These are phyloP conservation scores for Hanseniaspora lindneri DNA, from an alignment of 805 yeast species.

Conservation along the genomic window DNA sequence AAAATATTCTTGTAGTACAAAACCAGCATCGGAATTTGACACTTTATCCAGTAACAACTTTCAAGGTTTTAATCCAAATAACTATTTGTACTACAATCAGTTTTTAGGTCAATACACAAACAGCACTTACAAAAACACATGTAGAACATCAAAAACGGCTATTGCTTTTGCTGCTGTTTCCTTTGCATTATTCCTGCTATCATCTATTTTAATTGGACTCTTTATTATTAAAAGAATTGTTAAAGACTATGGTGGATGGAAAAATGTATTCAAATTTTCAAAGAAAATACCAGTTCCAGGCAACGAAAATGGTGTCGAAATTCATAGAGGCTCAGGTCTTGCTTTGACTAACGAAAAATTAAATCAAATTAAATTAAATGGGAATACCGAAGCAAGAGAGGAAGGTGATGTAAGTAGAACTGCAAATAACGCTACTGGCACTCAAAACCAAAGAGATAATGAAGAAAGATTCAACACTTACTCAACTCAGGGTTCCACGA, in stretches of 20 bases:
- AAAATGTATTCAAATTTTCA: slow-evolving; percentile 22
- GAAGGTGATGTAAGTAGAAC: neutral
- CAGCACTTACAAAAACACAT: slow-evolving; percentile 19
- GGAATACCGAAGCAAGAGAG: neutral
- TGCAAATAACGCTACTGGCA: neutral
- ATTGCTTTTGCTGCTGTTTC: slow-evolving; percentile 29
- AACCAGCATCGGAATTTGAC: slow-evolving; percentile 16
- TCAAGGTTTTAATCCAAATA: slow-evolving; percentile 17
- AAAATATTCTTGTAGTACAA: slow-evolving; percentile 23
- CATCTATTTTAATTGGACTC: slow-evolving; percentile 22
- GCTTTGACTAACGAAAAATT: slow-evolving; percentile 17
- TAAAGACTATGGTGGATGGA: slow-evolving; percentile 18
- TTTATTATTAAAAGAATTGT: slow-evolving; percentile 27
- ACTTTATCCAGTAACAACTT: slow-evolving; percentile 17
- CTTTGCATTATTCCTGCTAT: slow-evolving; percentile 24
- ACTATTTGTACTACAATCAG: slow-evolving; percentile 20
- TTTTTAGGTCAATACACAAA: slow-evolving; percentile 19
- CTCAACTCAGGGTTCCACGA: slow-evolving; percentile 6
- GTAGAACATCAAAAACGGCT: slow-evolving; percentile 27
- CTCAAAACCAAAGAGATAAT: neutral
- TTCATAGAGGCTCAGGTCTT: slow-evolving; percentile 23
- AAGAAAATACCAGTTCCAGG: slow-evolving; percentile 15
- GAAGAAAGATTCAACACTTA: slow-evolving; percentile 11
- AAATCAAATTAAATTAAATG: no score
- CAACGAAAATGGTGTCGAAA: slow-evolving; percentile 17